Evolutionary conservation across 768 basidiomycete species (phyloP), one percentile per base, ranked within the genome.

Genomic region (Trametes coccinea): DNA sequence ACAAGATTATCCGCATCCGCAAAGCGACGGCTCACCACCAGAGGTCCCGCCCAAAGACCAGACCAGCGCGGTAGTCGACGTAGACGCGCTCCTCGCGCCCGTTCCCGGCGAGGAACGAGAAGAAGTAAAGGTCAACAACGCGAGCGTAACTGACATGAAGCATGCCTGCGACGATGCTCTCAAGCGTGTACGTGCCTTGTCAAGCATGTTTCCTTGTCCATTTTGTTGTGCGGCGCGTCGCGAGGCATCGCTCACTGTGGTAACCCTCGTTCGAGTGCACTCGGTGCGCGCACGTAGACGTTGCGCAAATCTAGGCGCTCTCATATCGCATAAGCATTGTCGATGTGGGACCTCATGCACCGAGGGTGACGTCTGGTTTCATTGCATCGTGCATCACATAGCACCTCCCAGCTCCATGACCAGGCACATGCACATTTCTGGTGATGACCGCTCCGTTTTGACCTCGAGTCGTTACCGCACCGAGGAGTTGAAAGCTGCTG

Each of bases 101-200:
- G 59, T 65, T 30, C 55, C 67, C 34, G 61, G 53, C 11, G 66
- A 59, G 44, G 69, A 68, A 43, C 68, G 74, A 37, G 77, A 79
- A 44, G 73, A 71, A 41, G 76, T 82, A 60, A 79, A 79, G 60
- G 77, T 84, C 56, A 86, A 85, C 74, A 82, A 81, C 59, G 76
- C 79, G 29, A 82, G 77, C 65, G 66, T 78, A 47, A 68, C 71
- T 8, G 83, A 84, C 67, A 77, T 85, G 65, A 85, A 86, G 70
- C 74, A 75, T 57, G 78, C 84, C 8, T 76, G 80, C 63, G 95
- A 98, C 74, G 95, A 98, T 76, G 88, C 89, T 47, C 77, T 98
- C 60, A 93, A 92, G 75, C 88, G 92, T 70, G 95, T 96, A 71
- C 50, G 85, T 77, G 13, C 37, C 7, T 46, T 13, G 79, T 78